Percentiles rank a stretch among this genome's conserved stretches.
phyloP scores from a whole-genome alignment of 2,329 filamentous ascomycete genomes.

The Fusarium burgessii region DNA sequence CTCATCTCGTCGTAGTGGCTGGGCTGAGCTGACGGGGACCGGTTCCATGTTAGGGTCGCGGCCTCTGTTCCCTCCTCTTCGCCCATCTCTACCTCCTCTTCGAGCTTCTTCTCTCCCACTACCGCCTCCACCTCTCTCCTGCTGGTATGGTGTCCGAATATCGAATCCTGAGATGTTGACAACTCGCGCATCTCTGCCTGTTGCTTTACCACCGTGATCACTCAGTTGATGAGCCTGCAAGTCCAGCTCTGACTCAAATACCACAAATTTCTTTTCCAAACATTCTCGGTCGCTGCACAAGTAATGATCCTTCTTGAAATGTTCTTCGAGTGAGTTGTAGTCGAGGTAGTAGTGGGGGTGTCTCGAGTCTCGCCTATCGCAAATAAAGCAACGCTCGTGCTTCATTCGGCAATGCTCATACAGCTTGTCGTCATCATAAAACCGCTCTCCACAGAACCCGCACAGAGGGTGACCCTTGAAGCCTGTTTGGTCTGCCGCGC shows the following conservation, averaged over 20 bases:
- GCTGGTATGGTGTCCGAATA: constrained; percentile 77
- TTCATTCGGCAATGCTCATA: constrained; percentile 93
- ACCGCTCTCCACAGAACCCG: constrained; percentile 89
- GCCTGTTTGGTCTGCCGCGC: constrained; percentile 90
- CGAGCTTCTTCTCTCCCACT: constrained; percentile 57
- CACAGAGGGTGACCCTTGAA: constrained; percentile 97
- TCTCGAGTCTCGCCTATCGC: constrained; percentile 77
- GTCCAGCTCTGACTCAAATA: constrained; percentile 95
- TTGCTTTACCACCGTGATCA: constrained; percentile 87
- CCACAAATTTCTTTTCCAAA: constrained; percentile 96
- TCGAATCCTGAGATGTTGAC: constrained; percentile 93
- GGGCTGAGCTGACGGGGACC: constrained; percentile 79
- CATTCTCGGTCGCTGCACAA: constrained; percentile 88
- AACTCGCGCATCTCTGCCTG: constrained; percentile 81
- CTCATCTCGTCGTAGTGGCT: constrained; percentile 86
- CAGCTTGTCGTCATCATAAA: constrained; percentile 96
- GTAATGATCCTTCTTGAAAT: constrained; percentile 90
- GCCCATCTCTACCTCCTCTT: constrained; percentile 64
- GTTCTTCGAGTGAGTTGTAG: constrained; percentile 85
- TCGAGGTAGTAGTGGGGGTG: constrained; percentile 92
- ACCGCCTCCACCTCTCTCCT: constrained; percentile 61
- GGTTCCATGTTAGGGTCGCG: constrained; percentile 89
- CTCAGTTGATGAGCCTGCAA: constrained; percentile 92
- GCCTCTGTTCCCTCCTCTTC: constrained; percentile 69
- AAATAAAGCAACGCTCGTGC: constrained; percentile 95